Conservation (phyloP, 306 rosid genomes). For the Vachellia pachyceras region DNA sequence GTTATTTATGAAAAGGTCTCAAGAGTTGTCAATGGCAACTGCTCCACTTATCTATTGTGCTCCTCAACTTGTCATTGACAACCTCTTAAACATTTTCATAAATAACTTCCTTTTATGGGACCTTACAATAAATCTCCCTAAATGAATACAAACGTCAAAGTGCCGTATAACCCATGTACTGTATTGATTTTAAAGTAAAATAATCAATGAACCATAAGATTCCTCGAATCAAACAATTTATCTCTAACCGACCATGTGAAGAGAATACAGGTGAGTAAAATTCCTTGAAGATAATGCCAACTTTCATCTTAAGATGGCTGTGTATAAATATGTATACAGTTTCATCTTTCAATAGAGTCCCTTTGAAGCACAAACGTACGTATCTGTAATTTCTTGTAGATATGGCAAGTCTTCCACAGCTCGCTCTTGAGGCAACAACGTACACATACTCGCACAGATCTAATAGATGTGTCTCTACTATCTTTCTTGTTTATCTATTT, state of each 20-base stretch:
- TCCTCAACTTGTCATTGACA: too few relatives aligned
- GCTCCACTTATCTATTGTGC: too few relatives aligned
- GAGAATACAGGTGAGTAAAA: not conserved
- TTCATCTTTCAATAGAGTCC: not conserved
- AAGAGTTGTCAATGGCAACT: too few relatives aligned
- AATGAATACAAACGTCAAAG: too few relatives aligned
- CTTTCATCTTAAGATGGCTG: not conserved
- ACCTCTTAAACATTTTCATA: too few relatives aligned
- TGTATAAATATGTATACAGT: not conserved
- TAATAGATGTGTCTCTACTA: not conserved
- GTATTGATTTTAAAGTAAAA: too few relatives aligned
- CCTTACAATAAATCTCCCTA: too few relatives aligned
- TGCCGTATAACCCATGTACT: too few relatives aligned
- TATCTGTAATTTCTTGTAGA: not conserved
- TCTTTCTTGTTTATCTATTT: not conserved
- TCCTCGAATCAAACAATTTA: too few relatives aligned
- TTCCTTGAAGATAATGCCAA: not conserved
- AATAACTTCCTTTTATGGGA: too few relatives aligned
- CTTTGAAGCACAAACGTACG: not conserved
- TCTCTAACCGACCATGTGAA: not conserved
- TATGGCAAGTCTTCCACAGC: not conserved
- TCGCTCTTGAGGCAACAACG: not conserved
- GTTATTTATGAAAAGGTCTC: too few relatives aligned
- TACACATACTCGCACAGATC: not conserved
- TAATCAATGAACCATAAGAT: too few relatives aligned